These are phyloP conservation scores for Hordeum vulgare DNA, from an alignment of 176 grass and related monocot species.

Conservation along the genomic window MorexV3_pseudomolecules_assembly NC_058522.1:438399425-438399924, in stretches of 20 bases:
- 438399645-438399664: constrained; percentile 86
- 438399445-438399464: not conserved
- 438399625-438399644: constrained; percentile 75
- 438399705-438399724: constrained; percentile 89
- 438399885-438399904: not conserved
- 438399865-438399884: not conserved
- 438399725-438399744: constrained; percentile 53
- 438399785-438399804: not conserved
- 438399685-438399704: constrained; percentile 66
- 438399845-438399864: constrained; percentile 1
- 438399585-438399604: constrained; percentile 61
- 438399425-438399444: not conserved
- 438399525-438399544: constrained; percentile 80
- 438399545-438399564: constrained; percentile 53
- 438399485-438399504: constrained; percentile 49
- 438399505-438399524: constrained; percentile 90
- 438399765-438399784: not conserved
- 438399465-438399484: not conserved
- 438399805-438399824: not conserved
- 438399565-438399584: constrained; percentile 73
- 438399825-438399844: not conserved
- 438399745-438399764: constrained; percentile 18
- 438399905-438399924: not conserved
- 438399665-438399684: constrained; percentile 74
- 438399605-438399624: constrained; percentile 82